These are phyloP conservation scores for Pisolithus microcarpus DNA, from an alignment of 768 basidiomycete genomes.

Conservation along the genomic window DNA sequence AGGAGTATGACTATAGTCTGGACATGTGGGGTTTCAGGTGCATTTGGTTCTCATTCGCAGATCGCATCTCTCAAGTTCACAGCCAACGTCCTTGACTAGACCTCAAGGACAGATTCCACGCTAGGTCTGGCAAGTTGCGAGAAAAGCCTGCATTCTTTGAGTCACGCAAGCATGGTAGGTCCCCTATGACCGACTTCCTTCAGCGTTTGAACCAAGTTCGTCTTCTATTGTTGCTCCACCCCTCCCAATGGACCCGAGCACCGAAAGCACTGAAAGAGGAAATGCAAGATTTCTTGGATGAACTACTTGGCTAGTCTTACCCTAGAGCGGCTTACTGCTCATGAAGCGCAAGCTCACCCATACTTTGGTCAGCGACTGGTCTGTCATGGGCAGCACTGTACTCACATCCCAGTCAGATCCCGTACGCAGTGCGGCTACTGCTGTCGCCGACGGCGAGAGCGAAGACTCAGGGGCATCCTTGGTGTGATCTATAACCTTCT, in stretches of 20 bases:
- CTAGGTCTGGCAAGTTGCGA: slow-evolving; percentile 44
- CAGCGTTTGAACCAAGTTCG: not conserved
- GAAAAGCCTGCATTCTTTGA: slow-evolving; percentile 29
- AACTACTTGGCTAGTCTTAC: slow-evolving; percentile 38
- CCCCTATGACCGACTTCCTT: not conserved
- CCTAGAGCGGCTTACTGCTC: slow-evolving; percentile 80
- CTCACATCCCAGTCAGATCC: slow-evolving; percentile 37
- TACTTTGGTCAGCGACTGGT: slow-evolving; percentile 66
- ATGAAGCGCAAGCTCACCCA: slow-evolving; percentile 85
- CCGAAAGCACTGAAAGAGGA: slow-evolving; percentile 25
- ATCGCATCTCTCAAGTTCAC: too few species aligned
- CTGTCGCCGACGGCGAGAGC: too few species aligned
- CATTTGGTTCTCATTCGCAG: slow-evolving; percentile 33
- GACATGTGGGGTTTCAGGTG: slow-evolving; percentile 99
- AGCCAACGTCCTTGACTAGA: slow-evolving; percentile 15
- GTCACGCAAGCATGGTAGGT: slow-evolving; percentile 34
- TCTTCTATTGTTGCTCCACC: slow-evolving; percentile 39
- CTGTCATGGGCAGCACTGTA: slow-evolving; percentile 10
- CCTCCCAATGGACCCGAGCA: slow-evolving; percentile 39
- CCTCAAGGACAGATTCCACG: too few species aligned
- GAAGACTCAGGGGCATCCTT: too few species aligned
- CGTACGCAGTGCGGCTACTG: too few species aligned
- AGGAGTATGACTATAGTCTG: slow-evolving; percentile 95
- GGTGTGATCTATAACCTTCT: slow-evolving; percentile 23
- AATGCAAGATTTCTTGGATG: slow-evolving; percentile 30